phyloP scores from a whole-genome alignment of 75 land plant genomes.

The Isoetes taiwanensis region DNA sequence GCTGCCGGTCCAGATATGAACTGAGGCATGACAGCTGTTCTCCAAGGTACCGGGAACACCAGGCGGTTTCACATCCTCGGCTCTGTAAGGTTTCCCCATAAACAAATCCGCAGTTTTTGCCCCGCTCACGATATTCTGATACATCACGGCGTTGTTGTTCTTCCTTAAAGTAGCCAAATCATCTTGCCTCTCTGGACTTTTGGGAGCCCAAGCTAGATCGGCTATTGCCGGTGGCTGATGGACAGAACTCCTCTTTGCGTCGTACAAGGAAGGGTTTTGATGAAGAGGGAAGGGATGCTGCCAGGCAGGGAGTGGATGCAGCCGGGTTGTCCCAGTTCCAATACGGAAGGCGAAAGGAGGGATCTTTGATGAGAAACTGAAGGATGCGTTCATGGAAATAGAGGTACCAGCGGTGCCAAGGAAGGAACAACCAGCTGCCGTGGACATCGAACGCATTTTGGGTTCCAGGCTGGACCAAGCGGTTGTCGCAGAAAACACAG shows the following conservation, averaged over 20 bases:
- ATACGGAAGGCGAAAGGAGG: slow-evolving; percentile 41
- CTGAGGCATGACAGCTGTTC: slow-evolving; percentile 36
- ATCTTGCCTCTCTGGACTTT: slow-evolving; percentile 19
- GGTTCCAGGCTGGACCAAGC: neutral
- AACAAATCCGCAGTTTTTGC: slow-evolving; percentile 29
- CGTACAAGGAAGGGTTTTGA: slow-evolving; percentile 21
- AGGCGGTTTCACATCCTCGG: slow-evolving; percentile 27
- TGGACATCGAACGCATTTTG: neutral
- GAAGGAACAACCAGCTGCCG: slow-evolving; percentile 5
- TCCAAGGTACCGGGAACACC: slow-evolving; percentile 44
- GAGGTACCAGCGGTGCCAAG: slow-evolving; percentile 6
- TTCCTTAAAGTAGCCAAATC: too few relatives aligned
- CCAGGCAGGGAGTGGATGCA: slow-evolving; percentile 27
- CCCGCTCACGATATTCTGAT: slow-evolving; percentile 35
- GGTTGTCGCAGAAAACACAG: neutral
- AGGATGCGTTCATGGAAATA: slow-evolving; percentile 20
- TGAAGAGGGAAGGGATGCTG: slow-evolving; percentile 27
- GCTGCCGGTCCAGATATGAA: slow-evolving; percentile 48
- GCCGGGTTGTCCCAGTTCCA: slow-evolving; percentile 62
- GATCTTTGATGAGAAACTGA: slow-evolving; percentile 37
- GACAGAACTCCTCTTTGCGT: slow-evolving; percentile 19
- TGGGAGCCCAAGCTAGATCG: too few relatives aligned
- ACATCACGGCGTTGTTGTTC: slow-evolving; percentile 40
- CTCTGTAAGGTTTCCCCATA: slow-evolving; percentile 36
- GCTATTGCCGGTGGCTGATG: slow-evolving; percentile 36